A percentile compares a stretch with the other conserved stretches of the same genome.
phyloP scores from a whole-genome alignment of 1,139 yeast species.

The Insectozyma bohioensis region DNA sequence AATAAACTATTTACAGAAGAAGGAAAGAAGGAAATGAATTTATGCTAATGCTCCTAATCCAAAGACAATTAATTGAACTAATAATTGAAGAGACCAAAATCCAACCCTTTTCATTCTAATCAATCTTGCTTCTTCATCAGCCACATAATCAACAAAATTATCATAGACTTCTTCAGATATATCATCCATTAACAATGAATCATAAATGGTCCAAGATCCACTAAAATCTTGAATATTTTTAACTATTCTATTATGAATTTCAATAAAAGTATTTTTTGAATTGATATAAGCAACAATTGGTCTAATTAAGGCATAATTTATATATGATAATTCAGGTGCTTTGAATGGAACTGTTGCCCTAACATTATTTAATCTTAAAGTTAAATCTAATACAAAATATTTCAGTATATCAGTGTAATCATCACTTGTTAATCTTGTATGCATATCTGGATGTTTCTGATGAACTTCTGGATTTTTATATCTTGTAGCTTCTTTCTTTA shows the following conservation, averaged over 20 bases:
- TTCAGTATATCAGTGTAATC: constrained; percentile 39
- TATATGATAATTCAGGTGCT: constrained; percentile 78
- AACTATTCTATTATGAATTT: constrained; percentile 80
- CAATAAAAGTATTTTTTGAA: constrained; percentile 84
- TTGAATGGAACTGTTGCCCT: constrained; percentile 87
- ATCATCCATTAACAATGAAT: constrained; percentile 88
- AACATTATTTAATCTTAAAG: constrained; percentile 77
- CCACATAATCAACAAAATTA: constrained; percentile 84
- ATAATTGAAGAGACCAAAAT: constrained; percentile 87
- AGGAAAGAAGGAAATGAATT: too few species aligned
- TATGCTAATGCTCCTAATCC: constrained; percentile 60
- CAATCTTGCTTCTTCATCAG: constrained; percentile 77
- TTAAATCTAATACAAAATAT: constrained; percentile 75
- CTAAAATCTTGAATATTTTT: constrained; percentile 80
- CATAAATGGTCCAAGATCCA: constrained; percentile 96
- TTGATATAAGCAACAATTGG: constrained; percentile 97
- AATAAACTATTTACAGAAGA: constrained; percentile 9
- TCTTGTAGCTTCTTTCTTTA: constrained; percentile 40
- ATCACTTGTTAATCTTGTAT: constrained; percentile 26
- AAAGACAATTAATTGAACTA: constrained; percentile 78
- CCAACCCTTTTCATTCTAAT: constrained; percentile 80
- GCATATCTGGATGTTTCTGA: constrained; percentile 31
- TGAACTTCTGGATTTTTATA: constrained; percentile 38
- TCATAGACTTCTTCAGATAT: constrained; percentile 87
- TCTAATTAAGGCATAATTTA: constrained; percentile 85